phyloP scores from a whole-genome alignment of 2,329 filamentous ascomycete species.

The Beauveria caledonica region DNA sequence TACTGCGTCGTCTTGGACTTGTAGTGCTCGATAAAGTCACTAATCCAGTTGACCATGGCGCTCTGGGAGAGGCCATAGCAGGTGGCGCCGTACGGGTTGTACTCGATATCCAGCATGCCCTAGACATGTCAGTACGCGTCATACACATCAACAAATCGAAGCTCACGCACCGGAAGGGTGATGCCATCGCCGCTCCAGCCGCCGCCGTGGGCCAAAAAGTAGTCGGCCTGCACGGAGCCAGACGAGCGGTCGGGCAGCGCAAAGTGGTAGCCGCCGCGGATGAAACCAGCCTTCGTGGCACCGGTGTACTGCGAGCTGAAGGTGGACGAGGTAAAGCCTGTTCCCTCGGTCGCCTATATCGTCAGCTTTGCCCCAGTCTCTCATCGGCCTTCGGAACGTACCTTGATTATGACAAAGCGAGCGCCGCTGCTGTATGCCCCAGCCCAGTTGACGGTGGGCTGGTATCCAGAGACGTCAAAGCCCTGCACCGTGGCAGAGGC shows the following conservation, averaged over 20 bases:
- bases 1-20: conserved; percentile 35
- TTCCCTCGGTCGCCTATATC: conserved; percentile 43
- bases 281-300: conserved; percentile 42
- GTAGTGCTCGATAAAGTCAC: conserved; percentile 44
- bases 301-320: conserved; percentile 42
- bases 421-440: conserved; percentile 30
- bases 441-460: conserved; percentile 29
- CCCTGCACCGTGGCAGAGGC: conserved; percentile 26
- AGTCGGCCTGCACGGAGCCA: conserved; percentile 40
- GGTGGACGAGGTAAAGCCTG: conserved; percentile 32
- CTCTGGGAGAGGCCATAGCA: conserved; percentile 38
- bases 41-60: conserved; percentile 45
- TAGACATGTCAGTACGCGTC: neutral
- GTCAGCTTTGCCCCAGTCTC: neutral
- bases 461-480: conserved; percentile 35
- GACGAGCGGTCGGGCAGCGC: conserved; percentile 37
- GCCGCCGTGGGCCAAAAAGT: conserved; percentile 44
- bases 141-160: neutral
- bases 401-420: conserved; percentile 39
- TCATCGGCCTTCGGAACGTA: conserved; percentile 9
- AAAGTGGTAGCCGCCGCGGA: conserved; percentile 50
- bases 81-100: conserved; percentile 26
- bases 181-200: conserved; percentile 45
- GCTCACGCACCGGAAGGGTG: conserved; percentile 34
- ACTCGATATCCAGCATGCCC: conserved; percentile 50